Percentiles rank a stretch among this genome's conserved stretches.
Evolutionary conservation across 2,329 filamentous ascomycete genomes (phyloP).

Genomic region (Talaromyces funiculosus): DNA sequence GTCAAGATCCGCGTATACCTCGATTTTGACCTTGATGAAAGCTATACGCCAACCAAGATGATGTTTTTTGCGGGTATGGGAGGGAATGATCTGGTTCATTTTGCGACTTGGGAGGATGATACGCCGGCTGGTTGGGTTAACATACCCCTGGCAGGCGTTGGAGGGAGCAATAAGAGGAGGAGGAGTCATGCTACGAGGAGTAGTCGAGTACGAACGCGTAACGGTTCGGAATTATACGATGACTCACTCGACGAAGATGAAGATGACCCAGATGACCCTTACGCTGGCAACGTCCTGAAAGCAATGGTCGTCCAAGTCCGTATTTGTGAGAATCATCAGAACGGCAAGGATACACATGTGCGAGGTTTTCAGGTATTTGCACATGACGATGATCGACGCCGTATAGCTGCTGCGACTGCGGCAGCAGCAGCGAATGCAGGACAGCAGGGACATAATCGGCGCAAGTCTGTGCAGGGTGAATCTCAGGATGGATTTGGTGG

Average conservation of each 20-base stretch:
- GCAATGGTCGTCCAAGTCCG: slow-evolving; percentile 87
- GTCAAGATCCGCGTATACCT: slow-evolving; percentile 55
- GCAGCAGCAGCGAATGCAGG: not conserved
- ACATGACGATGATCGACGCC: slow-evolving; percentile 36
- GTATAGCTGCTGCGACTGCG: slow-evolving; percentile 21
- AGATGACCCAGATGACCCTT: slow-evolving; percentile 30
- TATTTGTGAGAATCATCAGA: slow-evolving; percentile 95
- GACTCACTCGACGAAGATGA: slow-evolving; percentile 22
- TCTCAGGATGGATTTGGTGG: slow-evolving; percentile 24
- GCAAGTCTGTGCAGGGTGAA: slow-evolving; percentile 26
- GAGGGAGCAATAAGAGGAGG: slow-evolving; percentile 36
- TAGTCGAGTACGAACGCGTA: not conserved
- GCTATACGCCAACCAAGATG: slow-evolving; percentile 92
- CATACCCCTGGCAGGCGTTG: slow-evolving; percentile 63
- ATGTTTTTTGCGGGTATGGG: slow-evolving; percentile 83
- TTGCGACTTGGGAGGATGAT: slow-evolving; percentile 71
- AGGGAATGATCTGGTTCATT: slow-evolving; percentile 85
- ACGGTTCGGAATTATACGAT: slow-evolving; percentile 17
- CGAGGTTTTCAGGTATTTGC: slow-evolving; percentile 84
- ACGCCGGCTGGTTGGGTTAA: slow-evolving; percentile 87
- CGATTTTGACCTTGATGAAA: slow-evolving; percentile 89
- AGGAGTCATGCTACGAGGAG: slow-evolving; percentile 16
- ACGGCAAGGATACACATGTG: slow-evolving; percentile 98
- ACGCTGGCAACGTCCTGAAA: slow-evolving; percentile 68
- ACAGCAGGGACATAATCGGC: slow-evolving; percentile 18